Evolutionary conservation across 139 green algal species (phyloP), one percentile per base, ranked within the genome.

Genomic region (Tetradesmus obliquus): DNA sequence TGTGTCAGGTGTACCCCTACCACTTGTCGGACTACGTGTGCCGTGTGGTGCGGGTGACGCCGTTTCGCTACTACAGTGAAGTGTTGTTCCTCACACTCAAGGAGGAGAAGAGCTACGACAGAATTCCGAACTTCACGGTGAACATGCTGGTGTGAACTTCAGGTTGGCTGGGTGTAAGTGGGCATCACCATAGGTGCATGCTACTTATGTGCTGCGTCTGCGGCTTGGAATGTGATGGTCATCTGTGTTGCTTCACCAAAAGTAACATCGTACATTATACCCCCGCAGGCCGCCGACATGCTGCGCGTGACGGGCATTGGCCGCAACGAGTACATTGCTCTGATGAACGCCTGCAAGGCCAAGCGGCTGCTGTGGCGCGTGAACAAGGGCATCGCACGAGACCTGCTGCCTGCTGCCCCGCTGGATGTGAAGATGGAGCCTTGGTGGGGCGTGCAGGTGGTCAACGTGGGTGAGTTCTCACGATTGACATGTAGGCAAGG

Each of bases 111-210:
- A 95, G 96, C 5, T 99, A 99, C 90, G 98, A 99, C 93, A 94
- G 95, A 1, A 96, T 99, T 17, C 98, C 98, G 55, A 99, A 99
- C 95, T 99, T 99, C 93, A 98, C 97, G 54, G 97, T 98, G 89
- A 90, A 94, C 60, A 71, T 12, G 51, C 6, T 45, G 32, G 32
- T 24, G 22, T n/a, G 32, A 62, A n/a, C 3, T 22, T 84, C 9
- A 87, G 55, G 19, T 51, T 22, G 69, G 32, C 6, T 13, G 7
- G 8, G 57, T 66, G 17, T 24, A 19, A 3, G 3, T 6, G n/a
- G 66, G 7, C 3, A 55, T 72, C 13, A 72, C 60, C 1, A 10
- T 45, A 45, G 32, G 10, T 72, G 10, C 12, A 72, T 13, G 12
- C 60, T 72, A 13, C 60, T 72, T 72, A 19, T 72, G 10, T 13